Evolutionary conservation across 2,329 filamentous ascomycete species (phyloP).

Genomic region (Aspergillus floridensis): DNA sequence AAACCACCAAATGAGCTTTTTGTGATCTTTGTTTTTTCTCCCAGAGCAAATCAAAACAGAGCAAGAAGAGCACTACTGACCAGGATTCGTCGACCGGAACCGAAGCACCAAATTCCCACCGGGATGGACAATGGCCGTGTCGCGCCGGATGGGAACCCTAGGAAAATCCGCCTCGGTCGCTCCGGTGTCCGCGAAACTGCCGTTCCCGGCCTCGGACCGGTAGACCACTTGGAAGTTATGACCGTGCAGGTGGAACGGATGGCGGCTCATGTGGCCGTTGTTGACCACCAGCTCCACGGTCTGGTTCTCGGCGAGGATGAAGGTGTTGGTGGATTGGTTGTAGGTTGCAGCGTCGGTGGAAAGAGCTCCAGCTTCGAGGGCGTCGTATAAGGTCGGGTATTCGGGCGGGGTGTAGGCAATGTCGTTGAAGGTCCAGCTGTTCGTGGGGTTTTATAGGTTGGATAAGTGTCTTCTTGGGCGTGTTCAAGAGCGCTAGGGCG

Average conservation of each 20-base stretch:
- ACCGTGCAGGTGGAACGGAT: conserved; percentile 75
- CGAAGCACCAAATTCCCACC: conserved; percentile 53
- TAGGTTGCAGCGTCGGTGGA: conserved; percentile 62
- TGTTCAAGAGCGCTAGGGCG: conserved; percentile 60
- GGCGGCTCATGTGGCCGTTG: conserved; percentile 52
- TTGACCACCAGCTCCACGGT: conserved; percentile 41
- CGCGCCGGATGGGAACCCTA: conserved; percentile 47
- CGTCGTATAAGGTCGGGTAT: conserved; percentile 75
- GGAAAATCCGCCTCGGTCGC: conserved; percentile 36
- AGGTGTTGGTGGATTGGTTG: conserved; percentile 60
- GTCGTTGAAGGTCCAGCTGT: conserved; percentile 63
- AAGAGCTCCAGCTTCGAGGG: conserved; percentile 55
- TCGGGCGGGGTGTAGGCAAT: conserved; percentile 71
- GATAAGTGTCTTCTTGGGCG: not conserved
- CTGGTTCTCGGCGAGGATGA: conserved; percentile 63
- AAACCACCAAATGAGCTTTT: not conserved
- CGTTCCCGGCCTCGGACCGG: conserved; percentile 15
- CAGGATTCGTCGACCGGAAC: conserved; percentile 52
- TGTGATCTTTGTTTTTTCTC: too few relatives aligned
- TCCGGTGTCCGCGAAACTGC: conserved; percentile 26
- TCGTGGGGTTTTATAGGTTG: not conserved
- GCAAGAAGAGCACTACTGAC: conserved; percentile 15
- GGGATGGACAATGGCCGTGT: conserved; percentile 52
- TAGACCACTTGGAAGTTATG: conserved; percentile 65
- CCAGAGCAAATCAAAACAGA: not conserved